Evolutionary conservation across 257 asterid species (phyloP).

Genomic region (Linderniella brevidens): DNA sequence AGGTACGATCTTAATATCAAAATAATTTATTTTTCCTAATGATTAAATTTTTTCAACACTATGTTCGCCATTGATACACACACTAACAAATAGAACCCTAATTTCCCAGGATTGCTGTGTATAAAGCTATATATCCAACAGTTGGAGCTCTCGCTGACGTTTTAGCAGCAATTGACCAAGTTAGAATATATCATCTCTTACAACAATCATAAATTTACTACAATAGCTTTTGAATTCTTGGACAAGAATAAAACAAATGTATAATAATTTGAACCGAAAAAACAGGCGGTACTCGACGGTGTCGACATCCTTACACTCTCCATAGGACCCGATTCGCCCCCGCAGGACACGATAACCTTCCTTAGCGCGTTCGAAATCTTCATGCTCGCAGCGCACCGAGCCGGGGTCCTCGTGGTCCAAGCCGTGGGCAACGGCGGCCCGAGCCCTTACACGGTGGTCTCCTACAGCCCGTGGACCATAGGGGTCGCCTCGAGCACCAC

Average conservation of each 20-base stretch:
- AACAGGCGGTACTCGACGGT: conserved; percentile 73
- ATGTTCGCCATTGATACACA: background rate
- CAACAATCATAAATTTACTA: background rate
- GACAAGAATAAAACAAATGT: too few relatives aligned
- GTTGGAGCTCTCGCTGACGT: conserved; percentile 74
- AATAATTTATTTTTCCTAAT: background rate
- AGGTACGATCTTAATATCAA: conserved; percentile 21
- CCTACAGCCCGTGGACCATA: conserved; percentile 79
- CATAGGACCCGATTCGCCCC: conserved; percentile 76
- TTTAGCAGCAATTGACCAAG: conserved; percentile 89
- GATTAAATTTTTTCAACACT: background rate
- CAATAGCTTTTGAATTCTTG: too few relatives aligned
- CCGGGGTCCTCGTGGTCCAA: conserved; percentile 68
- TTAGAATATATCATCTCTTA: conserved; percentile 12
- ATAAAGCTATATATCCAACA: conserved; percentile 80
- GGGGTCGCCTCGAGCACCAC: conserved; percentile 67
- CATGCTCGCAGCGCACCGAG: conserved; percentile 67
- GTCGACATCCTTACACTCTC: conserved; percentile 72
- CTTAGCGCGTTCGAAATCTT: conserved; percentile 62
- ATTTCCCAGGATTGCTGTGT: conserved; percentile 59
- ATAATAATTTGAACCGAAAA: too few relatives aligned
- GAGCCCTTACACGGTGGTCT: conserved; percentile 48
- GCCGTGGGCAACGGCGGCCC: conserved; percentile 92
- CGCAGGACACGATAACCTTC: conserved; percentile 54
- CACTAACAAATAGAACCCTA: too few relatives aligned